phyloP scores from a whole-genome alignment of 495 filamentous ascomycete species.

The Penicillium herquei region DNA sequence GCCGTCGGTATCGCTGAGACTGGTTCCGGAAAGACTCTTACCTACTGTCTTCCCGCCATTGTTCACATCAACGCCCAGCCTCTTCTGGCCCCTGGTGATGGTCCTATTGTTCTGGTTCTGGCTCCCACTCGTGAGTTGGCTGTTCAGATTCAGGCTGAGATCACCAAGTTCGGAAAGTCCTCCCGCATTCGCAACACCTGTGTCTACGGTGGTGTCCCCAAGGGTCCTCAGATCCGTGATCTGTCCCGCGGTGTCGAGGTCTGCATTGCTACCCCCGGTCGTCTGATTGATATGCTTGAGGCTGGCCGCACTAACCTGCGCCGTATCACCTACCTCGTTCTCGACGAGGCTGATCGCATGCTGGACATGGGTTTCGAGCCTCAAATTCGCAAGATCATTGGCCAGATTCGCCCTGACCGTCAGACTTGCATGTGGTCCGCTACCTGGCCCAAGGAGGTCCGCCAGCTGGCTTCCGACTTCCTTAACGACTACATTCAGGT shows the following conservation, averaged over 20 bases:
- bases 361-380: constrained; percentile 99
- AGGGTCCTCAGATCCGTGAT: constrained; percentile 93
- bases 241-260: constrained; percentile 93
- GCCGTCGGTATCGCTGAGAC: constrained; percentile 99
- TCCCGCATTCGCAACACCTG: constrained; percentile 98
- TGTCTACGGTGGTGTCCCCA: constrained; percentile 98
- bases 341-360: constrained; percentile 99
- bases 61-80: constrained; percentile 99
- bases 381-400: constrained; percentile 96
- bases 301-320: constrained; percentile 96
- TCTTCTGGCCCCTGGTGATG: constrained; percentile 93
- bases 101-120: constrained; percentile 92
- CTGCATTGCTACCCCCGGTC: constrained; percentile 95
- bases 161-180: constrained; percentile 99
- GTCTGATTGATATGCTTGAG: constrained; percentile 98
- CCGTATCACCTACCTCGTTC: constrained; percentile 94
- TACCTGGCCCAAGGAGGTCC: constrained; percentile 99
- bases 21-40: constrained; percentile 97
- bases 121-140: constrained; percentile 96
- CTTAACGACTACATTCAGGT: constrained; percentile 97
- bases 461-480: constrained; percentile 92
- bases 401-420: constrained; percentile 96
- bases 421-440: constrained; percentile 99
- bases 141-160: constrained; percentile 97
- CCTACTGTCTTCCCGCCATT: constrained; percentile 97